Conservation (phyloP, 2,329 filamentous ascomycete genomes). For the Nigrograna mackinnonii region DNA sequence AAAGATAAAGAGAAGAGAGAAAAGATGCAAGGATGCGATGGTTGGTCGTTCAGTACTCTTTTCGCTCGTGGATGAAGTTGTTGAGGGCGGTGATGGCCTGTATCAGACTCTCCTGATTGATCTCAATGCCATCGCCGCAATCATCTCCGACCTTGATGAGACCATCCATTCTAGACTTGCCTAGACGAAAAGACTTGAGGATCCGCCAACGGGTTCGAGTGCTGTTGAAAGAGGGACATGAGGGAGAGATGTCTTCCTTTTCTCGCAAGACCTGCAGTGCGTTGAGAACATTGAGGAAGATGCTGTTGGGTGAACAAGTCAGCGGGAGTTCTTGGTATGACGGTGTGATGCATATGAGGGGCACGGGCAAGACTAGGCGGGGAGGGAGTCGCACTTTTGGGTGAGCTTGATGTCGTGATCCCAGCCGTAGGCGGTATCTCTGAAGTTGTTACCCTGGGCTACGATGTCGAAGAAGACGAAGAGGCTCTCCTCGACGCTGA, state of each 20-base stretch:
- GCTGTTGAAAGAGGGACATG: constrained; percentile 33
- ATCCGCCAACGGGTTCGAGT: constrained; percentile 37
- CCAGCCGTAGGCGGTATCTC: constrained; percentile 33
- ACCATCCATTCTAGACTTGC: constrained; percentile 32
- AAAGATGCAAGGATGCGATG: not conserved
- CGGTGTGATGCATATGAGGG: no score
- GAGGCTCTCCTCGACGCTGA: constrained; percentile 41
- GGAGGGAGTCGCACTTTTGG: no score
- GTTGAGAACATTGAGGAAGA: constrained; percentile 39
- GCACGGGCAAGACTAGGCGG: no score
- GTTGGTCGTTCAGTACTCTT: constrained; percentile 14
- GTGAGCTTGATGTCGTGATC: constrained; percentile 38
- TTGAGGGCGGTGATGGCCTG: constrained; percentile 38
- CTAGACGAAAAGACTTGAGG: constrained; percentile 30
- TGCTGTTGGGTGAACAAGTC: constrained; percentile 25
- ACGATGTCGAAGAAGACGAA: constrained; percentile 43
- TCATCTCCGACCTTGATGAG: constrained; percentile 38
- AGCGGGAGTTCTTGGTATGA: no score
- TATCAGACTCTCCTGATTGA: constrained; percentile 34
- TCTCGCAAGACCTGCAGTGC: constrained; percentile 36
- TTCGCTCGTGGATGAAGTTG: constrained; percentile 42
- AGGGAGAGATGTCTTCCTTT: constrained; percentile 31
- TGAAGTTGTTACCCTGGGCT: constrained; percentile 40
- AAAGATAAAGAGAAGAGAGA: not conserved
- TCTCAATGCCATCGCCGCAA: constrained; percentile 33